Evolutionary conservation across 441 rosid genomes (phyloP), one percentile per base, ranked within the genome.

Genomic region (Populus hybrid): DNA sequence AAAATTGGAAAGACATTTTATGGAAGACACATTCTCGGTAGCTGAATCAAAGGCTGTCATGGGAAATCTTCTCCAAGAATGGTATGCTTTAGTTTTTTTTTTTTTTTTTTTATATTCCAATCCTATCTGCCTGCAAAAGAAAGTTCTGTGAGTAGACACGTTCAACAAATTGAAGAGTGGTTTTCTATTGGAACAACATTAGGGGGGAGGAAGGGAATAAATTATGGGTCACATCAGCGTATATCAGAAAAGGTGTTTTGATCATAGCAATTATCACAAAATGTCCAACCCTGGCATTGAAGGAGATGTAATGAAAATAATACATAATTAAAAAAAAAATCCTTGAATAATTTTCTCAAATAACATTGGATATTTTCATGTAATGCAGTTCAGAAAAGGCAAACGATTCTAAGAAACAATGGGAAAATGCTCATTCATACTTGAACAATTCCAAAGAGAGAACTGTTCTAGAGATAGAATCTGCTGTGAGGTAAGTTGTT

Each of bases 31-130:
- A 42, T 88, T 92, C 79, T 88, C 89, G 20, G 84, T 83, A 5
- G 93, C 92, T 45, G 92, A 89, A 87, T 83, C 90, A 77, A 82
- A 81, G 72, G 77, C 83, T 64, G 73, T 87, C 68, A 88, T 89
- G 87, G 91, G 88, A 74, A 84, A 78, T 82, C 76, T 80, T 80
- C 86, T 92, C 74, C 86, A 90, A 45, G 90, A 91, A 67, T 90
- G 96, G 99, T 93, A 86, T 35, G 82, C 74, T 7, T 26, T 64
- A 56, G 16, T 56, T 20, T 64, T 0, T 7, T 16, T 64, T 68
- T 16, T 64, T 68, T 23, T 38, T 21, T 68, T 65, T 8, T 7
- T 65, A 1, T 21, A 10, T 7, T 65, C 9, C 29, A 21, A 65
- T 6, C 35, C 23, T 23, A 4, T 12, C 14, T 65, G 11, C 31